These are phyloP conservation scores for Gaeumannomyces sp. DNA, from an alignment of 2,329 filamentous ascomycete species.

Conservation along the genomic window DNA sequence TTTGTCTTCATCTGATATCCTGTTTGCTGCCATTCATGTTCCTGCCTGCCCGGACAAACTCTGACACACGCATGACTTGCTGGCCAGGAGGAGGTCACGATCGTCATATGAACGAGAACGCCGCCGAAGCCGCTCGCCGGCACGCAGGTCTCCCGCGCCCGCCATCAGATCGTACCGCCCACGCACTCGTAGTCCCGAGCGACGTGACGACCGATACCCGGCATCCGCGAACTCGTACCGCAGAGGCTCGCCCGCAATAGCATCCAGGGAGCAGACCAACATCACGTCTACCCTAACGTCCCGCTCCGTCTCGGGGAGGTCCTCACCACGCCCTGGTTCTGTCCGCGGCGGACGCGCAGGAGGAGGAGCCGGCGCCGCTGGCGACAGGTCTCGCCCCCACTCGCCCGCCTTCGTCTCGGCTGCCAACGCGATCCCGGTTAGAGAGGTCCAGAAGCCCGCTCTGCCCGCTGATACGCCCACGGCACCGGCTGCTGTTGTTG, in stretches of 20 bases:
- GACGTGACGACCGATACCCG: conserved; percentile 37
- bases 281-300: conserved; percentile 46
- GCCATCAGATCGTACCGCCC: conserved; percentile 41
- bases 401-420: conserved; percentile 22
- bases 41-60: neutral
- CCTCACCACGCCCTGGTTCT: conserved; percentile 45
- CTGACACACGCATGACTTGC: neutral
- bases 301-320: conserved; percentile 42
- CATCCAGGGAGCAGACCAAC: conserved; percentile 26
- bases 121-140: conserved; percentile 28
- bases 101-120: conserved; percentile 47
- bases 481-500: conserved; percentile 17
- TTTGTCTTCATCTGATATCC: neutral
- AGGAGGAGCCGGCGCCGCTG: conserved; percentile 12
- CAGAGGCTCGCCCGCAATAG: neutral
- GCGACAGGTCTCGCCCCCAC: conserved; percentile 40
- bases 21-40: conserved; percentile 1
- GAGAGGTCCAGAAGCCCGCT: conserved; percentile 8
- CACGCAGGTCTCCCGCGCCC: conserved; percentile 31
- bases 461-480: conserved; percentile 14
- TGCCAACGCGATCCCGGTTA: conserved; percentile 12
- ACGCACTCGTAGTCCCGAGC: conserved; percentile 45
- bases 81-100: conserved; percentile 44
- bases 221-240: neutral
- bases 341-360: conserved; percentile 24